Conservation (phyloP, 2,329 filamentous ascomycete genomes). For the Colletotrichum endophyticum region DNA sequence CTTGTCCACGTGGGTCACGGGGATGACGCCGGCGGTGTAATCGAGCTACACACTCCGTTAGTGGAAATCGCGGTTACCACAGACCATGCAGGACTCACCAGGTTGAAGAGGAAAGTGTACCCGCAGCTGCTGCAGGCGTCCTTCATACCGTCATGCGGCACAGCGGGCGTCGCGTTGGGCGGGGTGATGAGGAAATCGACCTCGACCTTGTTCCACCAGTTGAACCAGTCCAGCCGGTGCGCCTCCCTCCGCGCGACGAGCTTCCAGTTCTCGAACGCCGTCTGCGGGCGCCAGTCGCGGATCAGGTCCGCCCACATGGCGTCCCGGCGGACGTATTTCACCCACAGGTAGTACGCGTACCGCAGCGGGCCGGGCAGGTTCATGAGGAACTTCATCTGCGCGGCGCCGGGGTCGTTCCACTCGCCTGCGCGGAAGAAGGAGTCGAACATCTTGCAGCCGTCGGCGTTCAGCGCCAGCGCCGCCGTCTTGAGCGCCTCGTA, state of each 20-base stretch:
- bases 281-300: conserved; percentile 74
- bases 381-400: conserved; percentile 77
- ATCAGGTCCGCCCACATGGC: conserved; percentile 79
- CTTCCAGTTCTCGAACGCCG: conserved; percentile 80
- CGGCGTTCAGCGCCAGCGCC: conserved; percentile 81
- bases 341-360: conserved; percentile 87
- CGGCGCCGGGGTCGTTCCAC: conserved; percentile 78
- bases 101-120: conserved; percentile 92
- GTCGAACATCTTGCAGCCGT: conserved; percentile 81
- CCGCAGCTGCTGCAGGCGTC: conserved; percentile 86
- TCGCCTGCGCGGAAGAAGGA: conserved; percentile 80
- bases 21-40: conserved; percentile 82
- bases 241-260: conserved; percentile 78
- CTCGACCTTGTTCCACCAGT: conserved; percentile 79
- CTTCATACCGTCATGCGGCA: conserved; percentile 86
- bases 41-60: conserved; percentile 64
- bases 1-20: conserved; percentile 83
- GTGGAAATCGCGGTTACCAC: neutral
- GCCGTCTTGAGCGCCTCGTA: conserved; percentile 79
- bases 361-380: conserved; percentile 75
- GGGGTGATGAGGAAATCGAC: conserved; percentile 82
- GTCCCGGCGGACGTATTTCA: conserved; percentile 82
- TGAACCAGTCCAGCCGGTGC: conserved; percentile 79
- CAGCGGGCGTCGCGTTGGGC: conserved; percentile 89
- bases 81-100: conserved; percentile 56